These are phyloP conservation scores for Phialophora macrospora DNA, from an alignment of 2,329 filamentous ascomycete genomes.

Conservation along the genomic window DNA sequence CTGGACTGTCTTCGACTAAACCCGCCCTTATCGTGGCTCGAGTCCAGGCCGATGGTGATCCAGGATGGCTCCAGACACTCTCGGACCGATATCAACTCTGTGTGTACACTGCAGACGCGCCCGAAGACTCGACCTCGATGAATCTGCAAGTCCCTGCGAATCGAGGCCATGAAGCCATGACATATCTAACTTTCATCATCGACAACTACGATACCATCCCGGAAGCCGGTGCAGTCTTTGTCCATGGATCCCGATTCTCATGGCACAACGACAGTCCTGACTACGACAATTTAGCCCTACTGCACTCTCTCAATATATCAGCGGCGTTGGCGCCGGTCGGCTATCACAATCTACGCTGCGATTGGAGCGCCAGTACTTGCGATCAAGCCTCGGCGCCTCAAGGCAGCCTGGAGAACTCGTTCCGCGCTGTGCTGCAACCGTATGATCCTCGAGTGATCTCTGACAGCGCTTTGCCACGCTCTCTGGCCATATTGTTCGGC, in stretches of 20 bases:
- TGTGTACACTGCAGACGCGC: conserved; percentile 51
- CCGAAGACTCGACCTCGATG: conserved; percentile 38
- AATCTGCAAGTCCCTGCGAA: conserved; percentile 54
- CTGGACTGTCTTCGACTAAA: conserved; percentile 48
- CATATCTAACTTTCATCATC: conserved; percentile 55
- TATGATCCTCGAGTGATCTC: conserved; percentile 52
- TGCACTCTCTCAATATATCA: conserved; percentile 48
- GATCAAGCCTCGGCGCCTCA: conserved; percentile 44
- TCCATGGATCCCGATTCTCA: conserved; percentile 51
- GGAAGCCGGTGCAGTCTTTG: conserved; percentile 48
- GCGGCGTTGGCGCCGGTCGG: conserved; percentile 48
- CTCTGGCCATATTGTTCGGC: conserved; percentile 47
- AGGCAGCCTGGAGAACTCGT: conserved; percentile 49
- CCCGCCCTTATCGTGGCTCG: conserved; percentile 54
- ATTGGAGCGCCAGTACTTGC: conserved; percentile 56
- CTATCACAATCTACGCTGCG: conserved; percentile 58
- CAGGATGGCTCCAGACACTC: conserved; percentile 51
- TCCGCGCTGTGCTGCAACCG: conserved; percentile 48
- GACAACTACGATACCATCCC: conserved; percentile 53
- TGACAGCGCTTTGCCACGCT: conserved; percentile 46
- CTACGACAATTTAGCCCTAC: conserved; percentile 54
- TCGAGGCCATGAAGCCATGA: conserved; percentile 55
- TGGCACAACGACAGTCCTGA: conserved; percentile 53
- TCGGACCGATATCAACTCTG: conserved; percentile 52
- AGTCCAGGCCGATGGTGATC: conserved; percentile 49